These are phyloP conservation scores for Vairimorpha ceranae DNA, from an alignment of 371 early-diverging fungal species.

Conservation along the genomic window DNA sequence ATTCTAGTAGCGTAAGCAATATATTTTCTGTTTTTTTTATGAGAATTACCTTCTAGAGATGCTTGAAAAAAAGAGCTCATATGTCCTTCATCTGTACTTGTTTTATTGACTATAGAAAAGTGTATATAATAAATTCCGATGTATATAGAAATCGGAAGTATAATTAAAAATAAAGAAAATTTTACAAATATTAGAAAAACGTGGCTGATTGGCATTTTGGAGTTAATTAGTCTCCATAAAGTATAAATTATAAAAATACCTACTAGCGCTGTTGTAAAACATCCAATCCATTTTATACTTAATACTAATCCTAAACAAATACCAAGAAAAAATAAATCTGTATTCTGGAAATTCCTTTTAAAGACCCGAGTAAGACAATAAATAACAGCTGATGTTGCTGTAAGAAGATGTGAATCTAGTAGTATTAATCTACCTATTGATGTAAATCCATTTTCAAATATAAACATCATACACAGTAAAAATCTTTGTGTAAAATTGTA, in stretches of 20 bases:
- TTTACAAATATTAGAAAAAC: constrained; percentile 67
- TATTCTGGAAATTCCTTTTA: constrained; percentile 66
- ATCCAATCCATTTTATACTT: constrained; percentile 97
- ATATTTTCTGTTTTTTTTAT: constrained; percentile 74
- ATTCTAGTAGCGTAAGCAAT: constrained; percentile 82
- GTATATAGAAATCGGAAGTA: constrained; percentile 77
- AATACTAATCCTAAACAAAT: constrained; percentile 72
- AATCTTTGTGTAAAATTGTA: constrained; percentile 67
- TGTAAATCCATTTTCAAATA: constrained; percentile 66
- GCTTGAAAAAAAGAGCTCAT: constrained; percentile 97
- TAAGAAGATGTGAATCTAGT: constrained; percentile 87
- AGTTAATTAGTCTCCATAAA: constrained; percentile 73
- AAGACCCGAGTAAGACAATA: constrained; percentile 66
- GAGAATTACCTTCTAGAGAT: constrained; percentile 72
- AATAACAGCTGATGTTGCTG: constrained; percentile 75
- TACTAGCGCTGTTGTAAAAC: constrained; percentile 82
- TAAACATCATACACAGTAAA: constrained; percentile 70
- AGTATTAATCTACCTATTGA: constrained; percentile 87
- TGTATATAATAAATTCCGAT: constrained; percentile 77
- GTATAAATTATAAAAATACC: constrained; percentile 85
- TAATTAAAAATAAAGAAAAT: constrained; percentile 66
- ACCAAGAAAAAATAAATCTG: constrained; percentile 78
- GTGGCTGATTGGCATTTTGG: constrained; percentile 70
- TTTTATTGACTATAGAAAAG: constrained; percentile 75
- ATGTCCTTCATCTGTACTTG: constrained; percentile 85